phyloP scores from a whole-genome alignment of 2,329 filamentous ascomycete genomes.

The Paraconiothyrium sp. region DNA sequence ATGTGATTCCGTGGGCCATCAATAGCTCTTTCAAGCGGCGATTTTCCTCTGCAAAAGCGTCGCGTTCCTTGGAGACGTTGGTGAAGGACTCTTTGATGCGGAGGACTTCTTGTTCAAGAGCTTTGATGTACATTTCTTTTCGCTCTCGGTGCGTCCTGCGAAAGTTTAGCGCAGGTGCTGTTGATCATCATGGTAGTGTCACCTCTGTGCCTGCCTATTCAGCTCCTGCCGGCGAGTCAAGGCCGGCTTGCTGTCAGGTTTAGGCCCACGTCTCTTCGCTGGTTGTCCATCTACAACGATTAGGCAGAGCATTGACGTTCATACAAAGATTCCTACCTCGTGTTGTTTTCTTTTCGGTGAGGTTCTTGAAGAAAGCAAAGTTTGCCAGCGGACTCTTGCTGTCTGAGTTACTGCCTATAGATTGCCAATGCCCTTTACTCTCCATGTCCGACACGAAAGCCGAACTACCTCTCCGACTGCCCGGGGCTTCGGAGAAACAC shows the following conservation, averaged over 20 bases:
- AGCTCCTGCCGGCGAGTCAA: slow-evolving; percentile 91
- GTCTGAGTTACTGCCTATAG: slow-evolving; percentile 46
- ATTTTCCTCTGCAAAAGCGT: slow-evolving; percentile 81
- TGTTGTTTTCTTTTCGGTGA: slow-evolving; percentile 77
- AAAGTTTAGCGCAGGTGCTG: slow-evolving; percentile 23
- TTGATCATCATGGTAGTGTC: slow-evolving; percentile 32
- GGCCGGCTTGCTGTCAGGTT: slow-evolving; percentile 95
- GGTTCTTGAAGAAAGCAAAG: slow-evolving; percentile 69
- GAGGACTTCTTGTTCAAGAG: slow-evolving; percentile 89
- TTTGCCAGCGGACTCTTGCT: slow-evolving; percentile 50
- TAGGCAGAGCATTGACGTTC: slow-evolving; percentile 14
- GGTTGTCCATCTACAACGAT: slow-evolving; percentile 75
- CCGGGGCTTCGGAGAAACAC: slow-evolving; percentile 42
- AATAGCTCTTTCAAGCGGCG: slow-evolving; percentile 73
- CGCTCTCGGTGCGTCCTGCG: slow-evolving; percentile 91
- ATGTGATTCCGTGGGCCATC: slow-evolving; percentile 66
- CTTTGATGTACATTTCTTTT: slow-evolving; percentile 95
- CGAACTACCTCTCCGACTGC: slow-evolving; percentile 45
- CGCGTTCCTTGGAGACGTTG: slow-evolving; percentile 77
- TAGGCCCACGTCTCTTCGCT: slow-evolving; percentile 89
- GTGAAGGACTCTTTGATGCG: slow-evolving; percentile 87
- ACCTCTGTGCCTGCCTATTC: slow-evolving; percentile 96
- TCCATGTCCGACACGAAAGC: slow-evolving; percentile 49
- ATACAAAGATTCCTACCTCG: slow-evolving; percentile 64
- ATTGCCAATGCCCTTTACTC: slow-evolving; percentile 50